Evolutionary conservation across 805 yeast species (phyloP).

Genomic region (Grigorovia yakushimaensis): DNA sequence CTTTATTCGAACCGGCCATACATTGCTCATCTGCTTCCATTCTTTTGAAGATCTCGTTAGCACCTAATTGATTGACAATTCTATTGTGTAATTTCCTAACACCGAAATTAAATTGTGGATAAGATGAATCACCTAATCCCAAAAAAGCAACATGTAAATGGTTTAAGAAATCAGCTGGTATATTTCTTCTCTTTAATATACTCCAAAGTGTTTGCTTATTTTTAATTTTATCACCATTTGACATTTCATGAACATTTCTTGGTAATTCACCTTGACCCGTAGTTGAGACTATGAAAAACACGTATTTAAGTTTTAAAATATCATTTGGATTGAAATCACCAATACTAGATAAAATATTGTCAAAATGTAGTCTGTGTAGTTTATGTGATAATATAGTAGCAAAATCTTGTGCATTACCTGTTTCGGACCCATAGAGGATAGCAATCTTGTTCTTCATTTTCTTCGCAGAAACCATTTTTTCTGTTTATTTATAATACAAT

Average conservation of each 20-base stretch:
- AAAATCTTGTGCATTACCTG: slow-evolving; percentile 83
- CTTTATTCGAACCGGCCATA: slow-evolving; percentile 45
- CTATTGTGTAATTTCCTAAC: slow-evolving; percentile 72
- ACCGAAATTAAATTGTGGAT: slow-evolving; percentile 84
- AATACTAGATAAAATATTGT: slow-evolving; percentile 40
- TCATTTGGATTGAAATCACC: slow-evolving; percentile 52
- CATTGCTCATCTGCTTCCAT: slow-evolving; percentile 87
- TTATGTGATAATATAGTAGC: slow-evolving; percentile 54
- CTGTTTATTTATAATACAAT: no score
- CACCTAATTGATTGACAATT: slow-evolving; percentile 67
- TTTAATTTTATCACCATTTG: slow-evolving; percentile 7
- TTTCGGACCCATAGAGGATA: slow-evolving; percentile 82
- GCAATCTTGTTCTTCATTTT: slow-evolving; percentile 31
- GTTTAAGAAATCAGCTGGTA: slow-evolving; percentile 51
- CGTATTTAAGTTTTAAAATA: slow-evolving; percentile 38
- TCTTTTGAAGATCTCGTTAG: slow-evolving; percentile 54
- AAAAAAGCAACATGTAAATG: slow-evolving; percentile 61
- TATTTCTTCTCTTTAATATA: slow-evolving; percentile 54
- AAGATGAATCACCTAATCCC: slow-evolving; percentile 91
- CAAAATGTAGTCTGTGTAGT: slow-evolving; percentile 44
- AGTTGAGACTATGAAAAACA: slow-evolving; percentile 58
- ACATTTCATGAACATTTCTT: slow-evolving; percentile 45
- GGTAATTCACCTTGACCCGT: slow-evolving; percentile 96
- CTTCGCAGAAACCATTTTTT: not conserved
- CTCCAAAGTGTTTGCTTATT: slow-evolving; percentile 46